Conservation (phyloP, 2,329 filamentous ascomycete genomes). For the Zymoseptoria passerinii region DNA sequence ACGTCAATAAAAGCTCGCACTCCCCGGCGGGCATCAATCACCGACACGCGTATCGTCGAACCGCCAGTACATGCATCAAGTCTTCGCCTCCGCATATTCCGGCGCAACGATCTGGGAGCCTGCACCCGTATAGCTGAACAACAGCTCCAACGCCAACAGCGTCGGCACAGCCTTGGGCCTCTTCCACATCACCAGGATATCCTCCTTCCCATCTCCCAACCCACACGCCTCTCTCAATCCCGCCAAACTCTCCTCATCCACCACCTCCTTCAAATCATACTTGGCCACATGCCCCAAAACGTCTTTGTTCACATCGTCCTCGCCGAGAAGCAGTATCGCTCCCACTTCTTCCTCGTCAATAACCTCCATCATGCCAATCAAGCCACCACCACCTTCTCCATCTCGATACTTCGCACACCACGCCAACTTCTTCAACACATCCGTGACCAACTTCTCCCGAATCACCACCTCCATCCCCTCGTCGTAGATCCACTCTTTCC, state of each 20-base stretch:
- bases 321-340: neutral
- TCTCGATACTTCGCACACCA: constrained; percentile 22
- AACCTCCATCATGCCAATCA: neutral
- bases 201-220: neutral
- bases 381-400: neutral
- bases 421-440: constrained; percentile 41
- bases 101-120: neutral
- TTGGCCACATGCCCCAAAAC: neutral
- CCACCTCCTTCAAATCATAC: neutral
- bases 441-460: constrained; percentile 43
- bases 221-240: neutral
- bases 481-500: constrained; percentile 23
- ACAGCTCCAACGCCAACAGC: neutral
- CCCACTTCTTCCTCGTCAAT: neutral
- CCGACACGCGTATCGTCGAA: too few species aligned
- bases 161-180: neutral
- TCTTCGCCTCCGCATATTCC: neutral
- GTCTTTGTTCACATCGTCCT: neutral
- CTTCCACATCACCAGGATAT: neutral
- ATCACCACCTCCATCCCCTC: constrained; percentile 50
- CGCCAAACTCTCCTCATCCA: neutral
- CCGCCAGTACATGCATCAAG: too few species aligned
- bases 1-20: neutral
- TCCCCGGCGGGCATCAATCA: too few species aligned
- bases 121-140: neutral